These are phyloP conservation scores for Penicillium pancosmium DNA, from an alignment of 495 filamentous ascomycete genomes.

Conservation along the genomic window DNA sequence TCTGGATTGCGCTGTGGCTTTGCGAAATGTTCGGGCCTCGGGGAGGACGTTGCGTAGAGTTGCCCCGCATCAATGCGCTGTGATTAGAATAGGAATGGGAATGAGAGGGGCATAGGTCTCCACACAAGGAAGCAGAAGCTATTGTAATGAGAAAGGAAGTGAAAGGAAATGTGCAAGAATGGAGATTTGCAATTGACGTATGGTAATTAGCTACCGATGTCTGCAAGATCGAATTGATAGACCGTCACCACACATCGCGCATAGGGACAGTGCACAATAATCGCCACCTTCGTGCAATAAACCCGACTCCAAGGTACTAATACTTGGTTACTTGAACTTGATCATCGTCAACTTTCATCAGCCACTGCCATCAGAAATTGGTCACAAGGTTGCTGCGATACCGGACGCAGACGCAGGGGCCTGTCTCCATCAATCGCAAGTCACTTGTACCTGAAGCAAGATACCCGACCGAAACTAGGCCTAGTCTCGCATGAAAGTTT, in stretches of 20 bases:
- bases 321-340: not conserved
- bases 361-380: not conserved
- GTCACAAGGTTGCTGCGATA: not conserved
- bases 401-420: slow-evolving; percentile 1
- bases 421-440: not conserved
- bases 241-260: not conserved
- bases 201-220: not conserved
- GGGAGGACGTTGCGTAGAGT: not conserved
- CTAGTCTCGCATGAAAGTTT: not conserved
- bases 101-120: not conserved
- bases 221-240: not conserved
- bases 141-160: too few species aligned
- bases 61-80: slow-evolving; percentile 1
- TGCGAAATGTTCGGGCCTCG: slow-evolving; percentile 1
- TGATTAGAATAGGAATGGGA: not conserved
- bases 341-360: not conserved
- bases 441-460: slow-evolving; percentile 3
- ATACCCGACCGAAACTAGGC: not conserved
- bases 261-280: too few species aligned
- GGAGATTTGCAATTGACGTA: not conserved
- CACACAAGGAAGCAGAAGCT: not conserved
- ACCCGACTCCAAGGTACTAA: not conserved
- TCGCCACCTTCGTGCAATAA: not conserved
- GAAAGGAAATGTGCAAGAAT: not conserved
- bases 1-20: not conserved